Conservation (phyloP, 768 basidiomycete species). For the Mrakia gelida region DNA sequence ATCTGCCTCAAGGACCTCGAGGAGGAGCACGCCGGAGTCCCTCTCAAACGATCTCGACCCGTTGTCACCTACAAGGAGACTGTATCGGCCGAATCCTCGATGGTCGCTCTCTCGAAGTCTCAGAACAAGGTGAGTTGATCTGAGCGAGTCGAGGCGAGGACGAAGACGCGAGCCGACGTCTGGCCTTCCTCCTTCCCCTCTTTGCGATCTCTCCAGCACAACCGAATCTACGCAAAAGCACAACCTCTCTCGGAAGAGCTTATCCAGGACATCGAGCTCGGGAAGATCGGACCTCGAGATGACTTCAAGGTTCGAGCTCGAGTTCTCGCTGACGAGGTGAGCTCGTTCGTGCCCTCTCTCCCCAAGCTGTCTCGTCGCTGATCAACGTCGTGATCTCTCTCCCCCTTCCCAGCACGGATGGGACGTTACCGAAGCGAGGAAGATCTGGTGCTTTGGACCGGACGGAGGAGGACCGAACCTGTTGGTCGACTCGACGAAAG, state of each 20-base stretch:
- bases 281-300: conserved; percentile 81
- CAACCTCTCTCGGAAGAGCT: conserved; percentile 90
- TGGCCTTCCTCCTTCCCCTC: too few species aligned
- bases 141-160: too few species aligned
- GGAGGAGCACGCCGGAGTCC: conserved; percentile 99
- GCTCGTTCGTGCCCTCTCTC: too few species aligned
- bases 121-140: conserved; percentile 94
- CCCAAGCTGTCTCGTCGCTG: too few species aligned
- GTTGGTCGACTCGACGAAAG: conserved; percentile 96
- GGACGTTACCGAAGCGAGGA: conserved; percentile 98
- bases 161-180: too few species aligned
- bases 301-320: conserved; percentile 97
- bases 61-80: conserved; percentile 98
- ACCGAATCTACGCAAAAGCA: conserved; percentile 92
- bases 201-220: conserved; percentile 53
- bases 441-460: conserved; percentile 99
- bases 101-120: conserved; percentile 95
- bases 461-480: conserved; percentile 96
- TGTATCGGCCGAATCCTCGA: conserved; percentile 89
- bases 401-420: conserved; percentile 57
- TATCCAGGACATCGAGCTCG: conserved; percentile 82
- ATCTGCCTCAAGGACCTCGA: conserved; percentile 99
- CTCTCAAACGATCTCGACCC: conserved; percentile 89
- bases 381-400: too few species aligned
- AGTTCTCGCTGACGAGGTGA: conserved; percentile 78